These are phyloP conservation scores for Cordyceps javanica DNA, from an alignment of 2,329 filamentous ascomycete genomes.

Conservation along the genomic window DNA sequence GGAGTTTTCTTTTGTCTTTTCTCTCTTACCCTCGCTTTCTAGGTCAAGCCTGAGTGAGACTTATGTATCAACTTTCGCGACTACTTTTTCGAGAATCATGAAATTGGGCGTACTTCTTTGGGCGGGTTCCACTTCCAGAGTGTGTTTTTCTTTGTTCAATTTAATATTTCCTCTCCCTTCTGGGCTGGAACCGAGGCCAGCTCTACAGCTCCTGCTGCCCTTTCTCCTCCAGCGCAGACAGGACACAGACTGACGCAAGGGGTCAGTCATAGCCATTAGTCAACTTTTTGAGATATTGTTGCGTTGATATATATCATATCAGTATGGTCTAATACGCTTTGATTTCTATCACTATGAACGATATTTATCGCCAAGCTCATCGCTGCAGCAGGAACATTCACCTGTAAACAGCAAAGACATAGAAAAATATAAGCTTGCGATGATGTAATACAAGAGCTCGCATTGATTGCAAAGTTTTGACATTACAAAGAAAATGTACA, in stretches of 20 bases:
- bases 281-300: conserved; percentile 6
- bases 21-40: neutral
- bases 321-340: neutral
- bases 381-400: neutral
- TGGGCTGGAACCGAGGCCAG: neutral
- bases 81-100: neutral
- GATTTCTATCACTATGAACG: too few species aligned
- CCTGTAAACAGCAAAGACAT: neutral
- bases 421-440: neutral
- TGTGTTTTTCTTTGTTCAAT: neutral
- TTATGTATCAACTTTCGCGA: neutral
- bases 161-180: neutral
- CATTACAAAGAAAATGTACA: conserved; percentile 25
- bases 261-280: conserved; percentile 8
- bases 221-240: neutral
- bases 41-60: neutral
- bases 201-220: neutral
- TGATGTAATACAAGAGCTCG: neutral
- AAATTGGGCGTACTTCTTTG: conserved; percentile 3
- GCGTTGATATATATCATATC: neutral
- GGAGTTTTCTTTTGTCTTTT: neutral
- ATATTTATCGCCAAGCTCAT: neutral
- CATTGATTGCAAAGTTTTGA: neutral
- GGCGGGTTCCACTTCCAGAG: neutral
- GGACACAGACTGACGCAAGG: neutral